These are phyloP conservation scores for Russula earlei DNA, from an alignment of 768 basidiomycete species.

Conservation along the genomic window DNA sequence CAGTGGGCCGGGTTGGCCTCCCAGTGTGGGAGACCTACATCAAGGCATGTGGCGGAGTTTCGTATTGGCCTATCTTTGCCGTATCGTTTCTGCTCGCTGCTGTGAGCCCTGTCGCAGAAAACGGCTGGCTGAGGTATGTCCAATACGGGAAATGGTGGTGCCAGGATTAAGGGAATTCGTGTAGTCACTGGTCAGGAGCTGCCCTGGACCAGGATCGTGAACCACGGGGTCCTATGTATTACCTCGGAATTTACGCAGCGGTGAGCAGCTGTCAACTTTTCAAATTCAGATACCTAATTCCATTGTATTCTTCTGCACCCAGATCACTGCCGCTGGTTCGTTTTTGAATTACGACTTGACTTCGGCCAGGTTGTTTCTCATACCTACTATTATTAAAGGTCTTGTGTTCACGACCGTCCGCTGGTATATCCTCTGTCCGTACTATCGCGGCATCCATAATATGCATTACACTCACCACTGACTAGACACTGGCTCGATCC, in stretches of 20 bases:
- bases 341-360: background rate
- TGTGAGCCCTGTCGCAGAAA: constrained; percentile 37
- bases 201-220: constrained; percentile 20
- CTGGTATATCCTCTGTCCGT: constrained; percentile 65
- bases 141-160: constrained; percentile 2
- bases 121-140: constrained; percentile 34
- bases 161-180: background rate
- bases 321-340: constrained; percentile 10
- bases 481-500: constrained; percentile 67
- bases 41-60: constrained; percentile 29
- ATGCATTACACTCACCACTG: constrained; percentile 11
- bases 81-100: constrained; percentile 31
- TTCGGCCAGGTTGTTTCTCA: background rate
- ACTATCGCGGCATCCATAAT: background rate
- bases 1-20: constrained; percentile 37
- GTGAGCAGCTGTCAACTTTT: constrained; percentile 28
- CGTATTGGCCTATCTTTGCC: constrained; percentile 34
- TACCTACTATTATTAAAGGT: constrained; percentile 30
- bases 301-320: background rate
- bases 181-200: constrained; percentile 34
- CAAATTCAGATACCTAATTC: background rate
- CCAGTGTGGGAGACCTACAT: constrained; percentile 41
- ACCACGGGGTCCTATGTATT: constrained; percentile 35
- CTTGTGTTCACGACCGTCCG: constrained; percentile 49
- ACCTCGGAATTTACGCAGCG: constrained; percentile 62